phyloP scores from a whole-genome alignment of 1,139 yeast species.

The Geotrichum carabidarum region DNA sequence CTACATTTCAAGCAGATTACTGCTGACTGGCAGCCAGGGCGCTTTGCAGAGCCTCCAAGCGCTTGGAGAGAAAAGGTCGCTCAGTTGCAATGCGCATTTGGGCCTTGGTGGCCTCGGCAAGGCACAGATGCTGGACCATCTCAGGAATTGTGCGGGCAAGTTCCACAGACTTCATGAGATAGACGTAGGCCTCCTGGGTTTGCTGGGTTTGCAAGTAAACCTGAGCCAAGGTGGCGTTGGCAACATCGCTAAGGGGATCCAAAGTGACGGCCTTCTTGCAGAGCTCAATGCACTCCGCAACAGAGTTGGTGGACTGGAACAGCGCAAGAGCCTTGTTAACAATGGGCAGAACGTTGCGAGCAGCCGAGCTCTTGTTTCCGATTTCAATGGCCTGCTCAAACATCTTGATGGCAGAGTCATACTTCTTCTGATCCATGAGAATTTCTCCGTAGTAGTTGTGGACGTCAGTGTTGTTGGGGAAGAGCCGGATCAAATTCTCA shows the following conservation, averaged over 20 bases:
- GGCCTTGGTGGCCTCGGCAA: slow-evolving; percentile 67
- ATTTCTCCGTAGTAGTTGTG: slow-evolving; percentile 96
- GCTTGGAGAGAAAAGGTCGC: slow-evolving; percentile 34
- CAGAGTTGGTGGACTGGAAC: slow-evolving; percentile 33
- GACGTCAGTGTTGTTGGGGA: slow-evolving; percentile 86
- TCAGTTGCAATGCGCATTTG: slow-evolving; percentile 32
- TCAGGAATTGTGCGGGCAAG: slow-evolving; percentile 82
- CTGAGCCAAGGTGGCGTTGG: slow-evolving; percentile 86
- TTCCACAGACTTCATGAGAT: slow-evolving; percentile 76
- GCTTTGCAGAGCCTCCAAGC: slow-evolving; percentile 27
- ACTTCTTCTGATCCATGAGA: slow-evolving; percentile 73
- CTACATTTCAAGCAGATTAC: neutral
- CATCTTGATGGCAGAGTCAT: slow-evolving; percentile 68
- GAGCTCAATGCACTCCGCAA: slow-evolving; percentile 55
- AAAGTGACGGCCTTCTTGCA: slow-evolving; percentile 71
- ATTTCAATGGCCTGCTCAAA: slow-evolving; percentile 82
- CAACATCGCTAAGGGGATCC: slow-evolving; percentile 86
- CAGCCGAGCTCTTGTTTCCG: slow-evolving; percentile 40
- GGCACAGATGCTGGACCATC: slow-evolving; percentile 84
- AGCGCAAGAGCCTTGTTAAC: slow-evolving; percentile 75
- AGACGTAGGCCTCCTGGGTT: slow-evolving; percentile 71
- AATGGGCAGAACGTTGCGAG: slow-evolving; percentile 85
- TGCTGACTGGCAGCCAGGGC: slow-evolving; percentile 4
- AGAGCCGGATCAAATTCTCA: slow-evolving; percentile 64
- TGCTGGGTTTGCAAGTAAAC: slow-evolving; percentile 77